phyloP scores from a whole-genome alignment of 768 basidiomycete genomes.

The Suillus alpinus region DNA sequence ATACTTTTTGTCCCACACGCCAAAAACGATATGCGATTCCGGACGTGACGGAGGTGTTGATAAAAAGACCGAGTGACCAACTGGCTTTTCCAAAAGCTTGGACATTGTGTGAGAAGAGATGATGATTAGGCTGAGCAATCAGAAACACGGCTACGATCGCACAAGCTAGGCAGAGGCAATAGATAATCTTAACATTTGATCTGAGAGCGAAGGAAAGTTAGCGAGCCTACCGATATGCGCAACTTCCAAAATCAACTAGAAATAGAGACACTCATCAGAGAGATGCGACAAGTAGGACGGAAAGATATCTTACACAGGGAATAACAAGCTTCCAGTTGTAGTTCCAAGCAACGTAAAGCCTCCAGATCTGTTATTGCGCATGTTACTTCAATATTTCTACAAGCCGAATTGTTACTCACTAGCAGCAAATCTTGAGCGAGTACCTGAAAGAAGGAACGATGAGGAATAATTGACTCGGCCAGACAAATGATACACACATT shows the following conservation, averaged over 20 bases:
- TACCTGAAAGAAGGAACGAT: background rate
- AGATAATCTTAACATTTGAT: background rate
- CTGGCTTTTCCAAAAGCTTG: constrained; percentile 8
- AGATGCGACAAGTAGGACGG: background rate
- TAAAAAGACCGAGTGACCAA: constrained; percentile 13
- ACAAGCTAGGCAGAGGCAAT: background rate
- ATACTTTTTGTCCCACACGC: constrained; percentile 1
- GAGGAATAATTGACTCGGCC: background rate
- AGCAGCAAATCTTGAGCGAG: constrained; percentile 6
- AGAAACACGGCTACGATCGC: constrained; percentile 1
- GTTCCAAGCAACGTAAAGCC: constrained; percentile 8
- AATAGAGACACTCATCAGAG: background rate
- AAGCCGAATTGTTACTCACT: background rate
- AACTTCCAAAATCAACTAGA: constrained; percentile 3
- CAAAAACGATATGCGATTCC: constrained; percentile 17
- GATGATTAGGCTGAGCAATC: background rate
- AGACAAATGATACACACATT: background rate
- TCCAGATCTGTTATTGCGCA: constrained; percentile 5
- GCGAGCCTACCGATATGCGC: constrained; percentile 1
- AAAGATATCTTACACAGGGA: background rate
- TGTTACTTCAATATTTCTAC: background rate
- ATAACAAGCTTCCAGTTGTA: constrained; percentile 3
- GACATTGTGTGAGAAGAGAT: constrained; percentile 3
- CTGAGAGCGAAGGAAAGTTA: background rate
- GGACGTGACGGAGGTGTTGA: constrained; percentile 12